Conservation (phyloP, 208 protist genomes). For the Wallacemonas sp. region DNA sequence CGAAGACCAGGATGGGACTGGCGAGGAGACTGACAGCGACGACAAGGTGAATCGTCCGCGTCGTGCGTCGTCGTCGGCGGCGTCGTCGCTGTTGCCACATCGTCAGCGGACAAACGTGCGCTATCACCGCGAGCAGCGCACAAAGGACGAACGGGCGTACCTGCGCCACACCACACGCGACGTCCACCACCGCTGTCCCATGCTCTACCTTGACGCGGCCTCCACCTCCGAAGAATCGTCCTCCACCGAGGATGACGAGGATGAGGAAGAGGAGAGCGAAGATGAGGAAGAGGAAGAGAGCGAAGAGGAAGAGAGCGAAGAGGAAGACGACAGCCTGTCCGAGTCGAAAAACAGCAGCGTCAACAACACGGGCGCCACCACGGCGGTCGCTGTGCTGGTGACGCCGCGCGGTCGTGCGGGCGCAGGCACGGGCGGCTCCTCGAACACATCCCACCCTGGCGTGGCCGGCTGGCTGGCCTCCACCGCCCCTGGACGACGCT, state of each 20-base stretch:
- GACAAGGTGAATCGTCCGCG: not conserved
- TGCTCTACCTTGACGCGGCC: slow-evolving; percentile 42
- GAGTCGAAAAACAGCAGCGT: too few species aligned
- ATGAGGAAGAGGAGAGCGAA: slow-evolving; percentile 13
- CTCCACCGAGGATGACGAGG: slow-evolving; percentile 22
- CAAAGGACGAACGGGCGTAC: slow-evolving; percentile 35
- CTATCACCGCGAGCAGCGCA: slow-evolving; percentile 21
- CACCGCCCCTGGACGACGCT: too few species aligned
- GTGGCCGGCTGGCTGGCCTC: too few species aligned
- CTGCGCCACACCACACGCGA: slow-evolving; percentile 45
- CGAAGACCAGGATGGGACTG: not conserved
- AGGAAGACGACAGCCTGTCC: slow-evolving; percentile 1
- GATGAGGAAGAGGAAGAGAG: slow-evolving; percentile 11
- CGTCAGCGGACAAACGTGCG: not conserved
- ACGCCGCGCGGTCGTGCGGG: too few species aligned
- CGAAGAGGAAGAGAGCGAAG: not conserved
- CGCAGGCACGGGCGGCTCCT: not conserved
- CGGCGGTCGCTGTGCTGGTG: too few species aligned
- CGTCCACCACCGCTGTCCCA: slow-evolving; percentile 51
- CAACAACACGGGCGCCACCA: too few species aligned
- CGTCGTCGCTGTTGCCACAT: not conserved
- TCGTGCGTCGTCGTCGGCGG: not conserved
- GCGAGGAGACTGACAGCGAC: not conserved
- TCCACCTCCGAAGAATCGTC: slow-evolving; percentile 23
- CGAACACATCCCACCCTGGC: too few species aligned